Percentiles rank a stretch among this genome's conserved stretches.
Conservation (phyloP, 2,329 filamentous ascomycete species). For the Ascochyta fabae region DNA sequence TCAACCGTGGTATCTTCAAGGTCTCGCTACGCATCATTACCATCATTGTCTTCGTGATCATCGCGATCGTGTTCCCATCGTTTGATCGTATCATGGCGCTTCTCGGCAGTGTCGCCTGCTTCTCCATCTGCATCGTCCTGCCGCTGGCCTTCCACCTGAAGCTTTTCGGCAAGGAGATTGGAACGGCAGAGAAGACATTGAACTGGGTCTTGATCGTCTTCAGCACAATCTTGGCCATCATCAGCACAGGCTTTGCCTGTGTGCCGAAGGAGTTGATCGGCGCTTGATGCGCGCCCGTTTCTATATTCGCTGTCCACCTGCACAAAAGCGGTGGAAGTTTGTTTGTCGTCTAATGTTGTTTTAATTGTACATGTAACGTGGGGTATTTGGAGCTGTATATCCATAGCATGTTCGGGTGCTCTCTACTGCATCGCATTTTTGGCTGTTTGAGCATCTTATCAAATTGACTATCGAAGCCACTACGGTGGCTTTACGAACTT, state of each 20-base stretch:
- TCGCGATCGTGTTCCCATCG: conserved; percentile 75
- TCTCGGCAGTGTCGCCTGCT: conserved; percentile 87
- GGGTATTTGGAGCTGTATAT: conserved; percentile 13
- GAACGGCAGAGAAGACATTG: conserved; percentile 65
- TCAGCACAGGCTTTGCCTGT: conserved; percentile 89
- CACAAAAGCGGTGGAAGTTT: background rate
- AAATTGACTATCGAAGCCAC: background rate
- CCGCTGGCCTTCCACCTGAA: conserved; percentile 90
- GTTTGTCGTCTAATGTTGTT: background rate
- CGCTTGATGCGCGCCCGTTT: conserved; percentile 3
- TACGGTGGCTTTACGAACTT: background rate
- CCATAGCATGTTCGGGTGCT: conserved; percentile 13
- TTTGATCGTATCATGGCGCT: conserved; percentile 93
- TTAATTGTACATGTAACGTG: conserved; percentile 3
- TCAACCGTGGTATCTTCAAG: conserved; percentile 65
- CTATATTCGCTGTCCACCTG: background rate
- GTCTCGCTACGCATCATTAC: conserved; percentile 69
- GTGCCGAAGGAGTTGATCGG: conserved; percentile 69
- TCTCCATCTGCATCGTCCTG: conserved; percentile 91
- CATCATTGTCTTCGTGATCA: conserved; percentile 74
- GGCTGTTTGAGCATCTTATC: background rate
- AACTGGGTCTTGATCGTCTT: conserved; percentile 73
- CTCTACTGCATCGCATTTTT: conserved; percentile 2
- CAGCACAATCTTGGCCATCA: conserved; percentile 71
- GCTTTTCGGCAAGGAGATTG: conserved; percentile 79